Percentiles rank a stretch among this genome's conserved stretches.
These are phyloP conservation scores for Phoma herbarum DNA, from an alignment of 2,329 filamentous ascomycete genomes.

Conservation along the genomic window DNA sequence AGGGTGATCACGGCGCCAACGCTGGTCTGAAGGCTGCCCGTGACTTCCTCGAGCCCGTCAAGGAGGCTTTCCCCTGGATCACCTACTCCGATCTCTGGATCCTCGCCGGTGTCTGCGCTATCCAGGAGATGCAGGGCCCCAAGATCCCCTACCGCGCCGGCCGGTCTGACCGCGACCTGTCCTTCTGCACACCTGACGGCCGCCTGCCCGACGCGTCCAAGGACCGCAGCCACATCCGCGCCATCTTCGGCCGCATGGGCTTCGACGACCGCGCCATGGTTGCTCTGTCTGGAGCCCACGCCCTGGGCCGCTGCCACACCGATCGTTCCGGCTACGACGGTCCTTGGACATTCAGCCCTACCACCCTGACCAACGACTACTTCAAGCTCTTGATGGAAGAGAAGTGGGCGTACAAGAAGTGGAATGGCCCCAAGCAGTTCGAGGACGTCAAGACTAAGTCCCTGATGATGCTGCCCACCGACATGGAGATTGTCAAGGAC, in stretches of 20 bases:
- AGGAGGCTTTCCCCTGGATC: slow-evolving; percentile 93
- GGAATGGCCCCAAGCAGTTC: slow-evolving; percentile 90
- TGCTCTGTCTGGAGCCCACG: slow-evolving; percentile 85
- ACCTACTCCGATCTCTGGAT: slow-evolving; percentile 97
- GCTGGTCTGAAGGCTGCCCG: slow-evolving; percentile 86
- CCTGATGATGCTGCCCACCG: slow-evolving; percentile 97
- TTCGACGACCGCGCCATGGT: slow-evolving; percentile 98
- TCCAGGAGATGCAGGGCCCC: slow-evolving; percentile 96
- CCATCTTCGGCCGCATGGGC: slow-evolving; percentile 96
- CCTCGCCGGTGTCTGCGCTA: slow-evolving; percentile 80
- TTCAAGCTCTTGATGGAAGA: slow-evolving; percentile 86
- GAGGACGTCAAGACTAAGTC: slow-evolving; percentile 87
- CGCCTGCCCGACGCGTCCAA: slow-evolving; percentile 85
- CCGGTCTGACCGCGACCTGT: slow-evolving; percentile 78
- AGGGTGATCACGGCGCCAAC: slow-evolving; percentile 91
- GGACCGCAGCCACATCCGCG: slow-evolving; percentile 79
- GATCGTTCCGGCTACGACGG: slow-evolving; percentile 89
- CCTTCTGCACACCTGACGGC: slow-evolving; percentile 92
- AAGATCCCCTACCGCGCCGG: slow-evolving; percentile 88
- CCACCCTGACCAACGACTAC: slow-evolving; percentile 90
- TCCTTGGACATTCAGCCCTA: slow-evolving; percentile 82
- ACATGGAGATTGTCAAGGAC: slow-evolving; percentile 87
- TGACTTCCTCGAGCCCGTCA: slow-evolving; percentile 92
- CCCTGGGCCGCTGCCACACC: slow-evolving; percentile 83
- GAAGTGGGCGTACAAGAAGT: slow-evolving; percentile 98